Evolutionary conservation across 495 filamentous ascomycete genomes (phyloP).

Genomic region (Aspergillus funiculosus): DNA sequence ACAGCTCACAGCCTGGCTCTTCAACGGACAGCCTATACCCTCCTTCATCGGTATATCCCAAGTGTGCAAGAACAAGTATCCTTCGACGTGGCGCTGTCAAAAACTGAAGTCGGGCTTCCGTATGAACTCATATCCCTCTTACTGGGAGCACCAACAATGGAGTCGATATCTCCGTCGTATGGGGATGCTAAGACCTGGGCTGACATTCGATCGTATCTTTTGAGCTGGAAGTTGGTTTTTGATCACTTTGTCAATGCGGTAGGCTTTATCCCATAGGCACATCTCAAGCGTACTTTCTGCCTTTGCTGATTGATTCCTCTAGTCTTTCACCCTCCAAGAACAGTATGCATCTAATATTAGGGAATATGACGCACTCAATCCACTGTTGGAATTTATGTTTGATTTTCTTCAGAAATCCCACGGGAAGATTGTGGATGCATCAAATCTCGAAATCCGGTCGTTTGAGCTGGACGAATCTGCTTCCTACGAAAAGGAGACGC

Average conservation of each 20-base stretch:
- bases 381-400: constrained; percentile 71
- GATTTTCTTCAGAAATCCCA: constrained; percentile 71
- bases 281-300: neutral
- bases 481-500: constrained; percentile 58
- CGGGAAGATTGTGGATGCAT: constrained; percentile 62
- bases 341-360: constrained; percentile 74
- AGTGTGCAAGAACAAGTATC: constrained; percentile 74
- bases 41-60: constrained; percentile 74
- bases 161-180: constrained; percentile 44
- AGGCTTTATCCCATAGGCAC: constrained; percentile 20
- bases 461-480: constrained; percentile 60
- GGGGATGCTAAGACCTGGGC: constrained; percentile 40
- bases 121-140: constrained; percentile 67
- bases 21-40: constrained; percentile 72
- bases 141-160: constrained; percentile 41
- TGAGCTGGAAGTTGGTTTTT: constrained; percentile 88
- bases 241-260: constrained; percentile 74
- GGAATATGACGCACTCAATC: constrained; percentile 59
- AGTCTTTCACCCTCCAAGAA: constrained; percentile 71
- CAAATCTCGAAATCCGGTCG: constrained; percentile 58
- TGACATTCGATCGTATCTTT: constrained; percentile 64
- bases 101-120: constrained; percentile 58
- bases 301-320: constrained; percentile 22
- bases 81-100: constrained; percentile 71
- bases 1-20: constrained; percentile 68